A percentile compares a stretch with the other conserved stretches of the same genome.
phyloP scores from a whole-genome alignment of 306 rosid genomes.

The Sicyos baderoa region DNA sequence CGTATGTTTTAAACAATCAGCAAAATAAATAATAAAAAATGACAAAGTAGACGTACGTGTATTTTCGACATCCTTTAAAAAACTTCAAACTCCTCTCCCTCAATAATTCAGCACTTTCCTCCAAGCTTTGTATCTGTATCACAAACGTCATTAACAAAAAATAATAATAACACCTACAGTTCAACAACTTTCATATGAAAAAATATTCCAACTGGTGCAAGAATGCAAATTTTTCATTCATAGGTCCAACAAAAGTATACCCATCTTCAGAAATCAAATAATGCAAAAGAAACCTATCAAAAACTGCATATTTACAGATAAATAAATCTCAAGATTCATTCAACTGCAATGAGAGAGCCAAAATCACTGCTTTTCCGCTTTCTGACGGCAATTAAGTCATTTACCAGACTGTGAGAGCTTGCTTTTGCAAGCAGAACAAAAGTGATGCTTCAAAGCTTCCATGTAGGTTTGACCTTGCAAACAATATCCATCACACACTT shows the following conservation, averaged over 20 bases:
- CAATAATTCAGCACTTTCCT: slow-evolving; percentile 92
- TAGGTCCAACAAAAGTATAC: not conserved
- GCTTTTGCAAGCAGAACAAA: too few species aligned
- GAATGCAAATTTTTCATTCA: not conserved
- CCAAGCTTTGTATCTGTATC: slow-evolving; percentile 88
- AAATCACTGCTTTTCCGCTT: not conserved
- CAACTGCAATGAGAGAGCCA: not conserved
- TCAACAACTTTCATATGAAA: not conserved
- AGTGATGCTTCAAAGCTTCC: too few species aligned
- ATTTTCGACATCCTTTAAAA: slow-evolving; percentile 96
- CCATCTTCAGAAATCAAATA: not conserved
- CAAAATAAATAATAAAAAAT: not conserved
- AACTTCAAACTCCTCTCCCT: slow-evolving; percentile 89
- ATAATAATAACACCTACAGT: not conserved
- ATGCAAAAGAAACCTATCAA: not conserved
- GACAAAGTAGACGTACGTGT: slow-evolving; percentile 58
- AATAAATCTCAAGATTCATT: not conserved
- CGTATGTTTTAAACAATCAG: not conserved
- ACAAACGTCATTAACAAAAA: slow-evolving; percentile 26
- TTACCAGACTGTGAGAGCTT: too few species aligned
- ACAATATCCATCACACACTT: too few species aligned
- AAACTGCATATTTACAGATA: not conserved
- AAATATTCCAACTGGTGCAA: not conserved
- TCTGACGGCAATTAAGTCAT: not conserved
- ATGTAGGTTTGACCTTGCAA: too few species aligned